These are phyloP conservation scores for Thinopyrum elongatum DNA, from an alignment of 176 grass and related monocot genomes.

Conservation along the genomic window DNA sequence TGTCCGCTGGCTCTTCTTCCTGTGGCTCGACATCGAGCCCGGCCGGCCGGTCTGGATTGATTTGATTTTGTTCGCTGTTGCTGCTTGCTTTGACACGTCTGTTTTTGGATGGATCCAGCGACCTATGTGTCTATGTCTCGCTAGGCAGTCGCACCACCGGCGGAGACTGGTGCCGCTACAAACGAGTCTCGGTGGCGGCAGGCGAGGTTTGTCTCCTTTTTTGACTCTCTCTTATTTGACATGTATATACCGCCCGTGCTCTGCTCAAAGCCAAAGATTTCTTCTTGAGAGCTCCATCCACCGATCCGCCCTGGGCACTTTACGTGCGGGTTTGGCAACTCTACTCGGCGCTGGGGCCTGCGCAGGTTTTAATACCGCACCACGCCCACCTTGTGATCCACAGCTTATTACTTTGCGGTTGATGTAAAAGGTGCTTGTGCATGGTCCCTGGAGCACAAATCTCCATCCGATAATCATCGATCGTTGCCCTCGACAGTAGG, in stretches of 20 bases:
- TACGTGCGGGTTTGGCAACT: constrained; percentile 13
- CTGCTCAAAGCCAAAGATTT: neutral
- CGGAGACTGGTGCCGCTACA: neutral
- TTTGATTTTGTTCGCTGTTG: neutral
- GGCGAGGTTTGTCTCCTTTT: neutral
- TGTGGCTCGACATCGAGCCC: neutral
- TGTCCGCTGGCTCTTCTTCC: neutral
- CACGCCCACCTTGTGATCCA: constrained; percentile 35
- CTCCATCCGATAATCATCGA: neutral
- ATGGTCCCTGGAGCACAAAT: neutral
- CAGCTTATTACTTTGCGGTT: constrained; percentile 21
- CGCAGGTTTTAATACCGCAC: neutral
- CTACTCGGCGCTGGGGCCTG: neutral
- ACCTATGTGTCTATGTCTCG: neutral
- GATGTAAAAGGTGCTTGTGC: neutral
- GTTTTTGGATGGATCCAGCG: neutral
- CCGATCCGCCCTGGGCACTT: neutral
- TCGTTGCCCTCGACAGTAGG: neutral
- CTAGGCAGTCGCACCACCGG: neutral
- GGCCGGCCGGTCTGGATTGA: neutral
- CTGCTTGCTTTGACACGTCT: neutral
- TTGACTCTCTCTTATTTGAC: neutral
- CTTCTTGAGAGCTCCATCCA: neutral
- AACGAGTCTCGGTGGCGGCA: neutral
- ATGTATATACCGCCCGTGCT: too few relatives aligned